phyloP scores from a whole-genome alignment of 129 eudicot species.

The Pittosporum tobira region DNA sequence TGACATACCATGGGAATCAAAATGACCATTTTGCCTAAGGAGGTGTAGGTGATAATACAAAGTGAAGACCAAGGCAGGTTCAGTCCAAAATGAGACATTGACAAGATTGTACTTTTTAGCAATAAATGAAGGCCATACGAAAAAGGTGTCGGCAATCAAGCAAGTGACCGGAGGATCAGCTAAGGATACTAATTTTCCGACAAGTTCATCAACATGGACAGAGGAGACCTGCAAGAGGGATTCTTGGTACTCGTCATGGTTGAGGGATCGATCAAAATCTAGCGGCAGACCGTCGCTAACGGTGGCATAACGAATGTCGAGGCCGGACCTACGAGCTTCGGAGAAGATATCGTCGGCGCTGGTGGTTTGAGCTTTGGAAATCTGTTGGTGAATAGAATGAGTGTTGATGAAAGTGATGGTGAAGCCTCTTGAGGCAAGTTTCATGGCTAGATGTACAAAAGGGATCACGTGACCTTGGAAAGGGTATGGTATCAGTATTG shows the following conservation, averaged over 20 bases:
- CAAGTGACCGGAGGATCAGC: constrained; percentile 2
- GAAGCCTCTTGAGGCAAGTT: constrained; percentile 11
- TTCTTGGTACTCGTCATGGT: constrained; percentile 12
- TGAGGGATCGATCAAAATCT: constrained; percentile 9
- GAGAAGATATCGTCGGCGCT: background rate
- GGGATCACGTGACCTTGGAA: constrained; percentile 11
- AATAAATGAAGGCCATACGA: constrained; percentile 10
- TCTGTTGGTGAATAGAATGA: constrained; percentile 10
- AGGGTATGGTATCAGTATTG: constrained; percentile 8
- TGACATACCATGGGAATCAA: constrained; percentile 1
- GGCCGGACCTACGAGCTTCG: constrained; percentile 4
- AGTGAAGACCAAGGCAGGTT: constrained; percentile 11
- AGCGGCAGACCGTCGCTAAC: constrained; percentile 9
- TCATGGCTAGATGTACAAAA: constrained; percentile 7
- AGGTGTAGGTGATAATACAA: constrained; percentile 11
- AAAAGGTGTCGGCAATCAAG: constrained; percentile 12
- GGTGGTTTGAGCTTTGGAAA: constrained; percentile 7
- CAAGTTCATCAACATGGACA: constrained; percentile 4
- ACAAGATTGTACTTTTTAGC: constrained; percentile 5
- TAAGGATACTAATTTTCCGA: background rate
- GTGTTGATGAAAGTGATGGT: constrained; percentile 12
- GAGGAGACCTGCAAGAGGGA: constrained; percentile 5
- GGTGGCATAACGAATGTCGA: constrained; percentile 8
- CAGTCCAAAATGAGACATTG: constrained; percentile 8
- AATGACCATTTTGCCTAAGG: constrained; percentile 10